Evolutionary conservation across 176 grass and related monocot genomes (phyloP), one percentile per base, ranked within the genome.

Genomic region (Eragrostis curvula): DNA sequence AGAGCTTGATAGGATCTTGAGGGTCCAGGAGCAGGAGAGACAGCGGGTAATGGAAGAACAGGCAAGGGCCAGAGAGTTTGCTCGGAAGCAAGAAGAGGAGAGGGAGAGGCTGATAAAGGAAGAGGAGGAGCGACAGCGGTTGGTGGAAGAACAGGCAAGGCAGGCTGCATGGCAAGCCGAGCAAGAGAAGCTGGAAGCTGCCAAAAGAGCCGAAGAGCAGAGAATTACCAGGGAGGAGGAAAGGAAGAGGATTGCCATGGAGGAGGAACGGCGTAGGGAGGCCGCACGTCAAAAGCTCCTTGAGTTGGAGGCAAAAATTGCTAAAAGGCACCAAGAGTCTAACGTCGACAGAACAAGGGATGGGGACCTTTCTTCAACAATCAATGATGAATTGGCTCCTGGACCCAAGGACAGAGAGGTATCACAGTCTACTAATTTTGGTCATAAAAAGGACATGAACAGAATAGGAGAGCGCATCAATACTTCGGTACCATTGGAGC

Each of bases 211-310:
- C 23, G 95, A 97, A 70, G 95, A 97, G 74, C 95, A 87, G 83
- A 97, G 90, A 68, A 71, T 94, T 71, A 84, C 90, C 53, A 92
- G 95, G 87, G 95, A 97, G 81, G 90, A 97, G 77, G 95, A 97
- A 70, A 97, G 61, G 69, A 91, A 10, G 64, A 91, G 66, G 76
- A 68, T 89, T 53, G n/a, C 74, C 39, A 71, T 86, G 70, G 95
- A 97, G 85, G 95, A 97, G 73, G 95, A 92, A 84, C 89, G 90
- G 75, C 89, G 95, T 46, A 97, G 90, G 77, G 95, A 97, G 75
- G 95, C 90, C 75, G 95, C 95, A 45, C 84, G 64, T 45, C 70
- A 94, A 76, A 97, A 97, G 80, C 89, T 97, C 77, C 75, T 92
- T 70, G 95, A 97, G 59, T 81, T 97, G 73, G 95, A 97, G 86